Evolutionary conservation across 345 rosid species (phyloP), one percentile per base, ranked within the genome.

Genomic region (Barbarea vulgaris): DNA sequence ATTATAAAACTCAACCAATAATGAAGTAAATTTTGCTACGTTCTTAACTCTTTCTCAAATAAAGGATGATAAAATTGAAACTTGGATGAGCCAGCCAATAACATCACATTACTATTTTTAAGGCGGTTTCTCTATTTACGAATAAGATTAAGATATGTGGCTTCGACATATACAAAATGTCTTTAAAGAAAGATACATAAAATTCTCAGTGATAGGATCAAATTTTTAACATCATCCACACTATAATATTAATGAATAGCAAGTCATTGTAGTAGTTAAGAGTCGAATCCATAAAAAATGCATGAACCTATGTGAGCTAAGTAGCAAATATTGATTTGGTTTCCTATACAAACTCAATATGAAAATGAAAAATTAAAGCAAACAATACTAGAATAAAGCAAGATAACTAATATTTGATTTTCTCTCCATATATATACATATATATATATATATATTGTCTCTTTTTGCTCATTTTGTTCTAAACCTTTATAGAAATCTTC

Each of bases 31-130:
- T 0, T 67, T 36, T 57, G 53, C 3, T 75, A 67, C 69, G 48
- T 69, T 59, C 18, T n/a, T 27, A 37, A 28, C 55, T 10, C 44
- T 75, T 74, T 51, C 21, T 59, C 18, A 21, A 42, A 39, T 37
- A 58, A 58, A 67, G 14, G 33, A 50, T 27, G 7, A 52, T 47
- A 34, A 56, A 65, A 11, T 21, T 30, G 46, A 63, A 56, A 64
- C 63, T 73, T 64, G 56, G 21, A 74, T 36, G 14, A 63, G 70
- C 67, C 36, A 33, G 67, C 67, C 75, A 70, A 58, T 46, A 58
- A 14, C 6, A 44, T 6, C 9, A 44, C 50, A 44, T 44, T 44
- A 42, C 48, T 42, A 44, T 7, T n/a, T 42, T n/a, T 6, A 44
- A 44, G 18, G 50, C 19, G 50, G 50, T 44, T 41, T 39, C 13